These are phyloP conservation scores for Torrubiellomyces zombiae DNA, from an alignment of 2,329 filamentous ascomycete genomes.

Conservation along the genomic window DNA sequence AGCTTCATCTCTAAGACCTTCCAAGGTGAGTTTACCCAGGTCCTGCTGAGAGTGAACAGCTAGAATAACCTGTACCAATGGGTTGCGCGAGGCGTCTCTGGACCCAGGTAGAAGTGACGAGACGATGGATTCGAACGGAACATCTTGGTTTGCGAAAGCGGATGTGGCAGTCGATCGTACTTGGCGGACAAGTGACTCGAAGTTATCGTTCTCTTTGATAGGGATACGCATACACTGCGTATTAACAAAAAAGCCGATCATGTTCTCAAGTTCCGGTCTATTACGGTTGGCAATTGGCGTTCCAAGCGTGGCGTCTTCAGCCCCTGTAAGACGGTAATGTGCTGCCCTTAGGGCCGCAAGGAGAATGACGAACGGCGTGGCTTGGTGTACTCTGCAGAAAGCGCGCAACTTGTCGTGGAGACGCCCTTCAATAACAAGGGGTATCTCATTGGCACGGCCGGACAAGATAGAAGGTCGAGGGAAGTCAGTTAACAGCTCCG, in stretches of 20 bases:
- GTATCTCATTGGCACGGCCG: slow-evolving; percentile 3
- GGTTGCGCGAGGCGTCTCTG: no score
- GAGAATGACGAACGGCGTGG: slow-evolving; percentile 6
- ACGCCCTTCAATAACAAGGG: slow-evolving; percentile 2
- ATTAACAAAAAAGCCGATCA: slow-evolving; percentile 11
- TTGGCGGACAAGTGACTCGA: no score
- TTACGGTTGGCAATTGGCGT: slow-evolving; percentile 8
- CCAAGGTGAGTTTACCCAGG: no score
- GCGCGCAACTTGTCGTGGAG: slow-evolving; percentile 3
- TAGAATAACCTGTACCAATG: no score
- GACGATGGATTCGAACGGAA: no score
- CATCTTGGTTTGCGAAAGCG: no score
- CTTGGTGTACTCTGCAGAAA: slow-evolving; percentile 4
- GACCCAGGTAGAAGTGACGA: no score
- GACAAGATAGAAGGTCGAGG: slow-evolving; percentile 5
- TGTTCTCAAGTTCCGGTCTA: slow-evolving; percentile 6
- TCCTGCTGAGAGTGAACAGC: no score
- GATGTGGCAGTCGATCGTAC: no score
- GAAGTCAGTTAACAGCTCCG: slow-evolving; percentile 5
- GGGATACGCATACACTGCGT: slow-evolving; percentile 12
- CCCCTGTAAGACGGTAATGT: slow-evolving; percentile 10
- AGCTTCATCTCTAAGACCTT: no score
- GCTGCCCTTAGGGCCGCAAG: slow-evolving; percentile 9
- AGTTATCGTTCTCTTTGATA: no score
- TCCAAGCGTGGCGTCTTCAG: slow-evolving; percentile 9